phyloP scores from a whole-genome alignment of 345 rosid species.

The Eucalyptus marginata region DNA sequence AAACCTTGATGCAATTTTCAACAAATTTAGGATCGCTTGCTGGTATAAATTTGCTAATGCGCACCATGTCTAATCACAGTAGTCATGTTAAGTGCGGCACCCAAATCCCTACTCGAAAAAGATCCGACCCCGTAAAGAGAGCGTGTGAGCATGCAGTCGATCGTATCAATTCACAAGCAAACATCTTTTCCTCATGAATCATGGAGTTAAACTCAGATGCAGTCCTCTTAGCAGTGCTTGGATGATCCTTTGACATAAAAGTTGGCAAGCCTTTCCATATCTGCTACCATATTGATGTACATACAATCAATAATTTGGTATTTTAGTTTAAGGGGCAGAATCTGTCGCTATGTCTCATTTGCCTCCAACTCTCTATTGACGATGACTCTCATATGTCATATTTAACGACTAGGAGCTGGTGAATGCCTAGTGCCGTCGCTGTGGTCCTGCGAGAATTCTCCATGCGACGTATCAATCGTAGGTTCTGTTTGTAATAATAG shows the following conservation, averaged over 20 bases:
- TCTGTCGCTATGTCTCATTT: neutral
- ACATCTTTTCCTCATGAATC: neutral
- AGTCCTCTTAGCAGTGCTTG: neutral
- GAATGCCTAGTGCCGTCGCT: neutral
- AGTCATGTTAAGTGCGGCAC: neutral
- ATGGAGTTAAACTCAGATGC: neutral
- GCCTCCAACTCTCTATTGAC: neutral
- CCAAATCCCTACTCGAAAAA: neutral
- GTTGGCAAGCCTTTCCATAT: neutral
- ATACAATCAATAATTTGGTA: neutral
- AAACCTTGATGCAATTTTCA: neutral
- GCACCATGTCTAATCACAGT: neutral
- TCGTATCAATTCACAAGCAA: neutral
- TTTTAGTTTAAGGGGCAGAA: neutral
- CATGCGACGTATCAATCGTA: neutral
- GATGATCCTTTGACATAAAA: neutral
- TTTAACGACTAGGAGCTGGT: neutral
- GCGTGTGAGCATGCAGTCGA: neutral
- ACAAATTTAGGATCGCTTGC: neutral
- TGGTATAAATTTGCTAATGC: neutral
- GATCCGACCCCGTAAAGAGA: neutral
- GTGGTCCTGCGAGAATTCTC: neutral
- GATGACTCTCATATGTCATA: neutral
- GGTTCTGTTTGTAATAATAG: neutral
- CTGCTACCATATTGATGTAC: neutral